Evolutionary conservation across 2,329 filamentous ascomycete species (phyloP).

Genomic region (Plectosphaerella sp.): DNA sequence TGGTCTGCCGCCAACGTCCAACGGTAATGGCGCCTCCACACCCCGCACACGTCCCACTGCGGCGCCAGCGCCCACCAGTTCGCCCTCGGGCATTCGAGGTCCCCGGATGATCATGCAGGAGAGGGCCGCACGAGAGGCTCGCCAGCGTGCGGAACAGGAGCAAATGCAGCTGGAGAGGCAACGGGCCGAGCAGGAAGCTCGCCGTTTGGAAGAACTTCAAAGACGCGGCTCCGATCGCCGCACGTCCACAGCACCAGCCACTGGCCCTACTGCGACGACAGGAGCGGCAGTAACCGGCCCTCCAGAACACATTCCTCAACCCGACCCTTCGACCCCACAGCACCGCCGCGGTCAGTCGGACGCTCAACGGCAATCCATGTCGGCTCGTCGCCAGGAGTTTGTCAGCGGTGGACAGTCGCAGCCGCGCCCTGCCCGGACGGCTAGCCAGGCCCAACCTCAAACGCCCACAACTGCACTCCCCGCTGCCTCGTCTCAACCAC

Average conservation of each 20-base stretch:
- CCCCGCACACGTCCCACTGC: conserved; percentile 40
- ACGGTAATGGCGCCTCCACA: conserved; percentile 42
- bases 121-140: conserved; percentile 70
- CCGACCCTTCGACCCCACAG: conserved; percentile 10
- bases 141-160: conserved; percentile 63
- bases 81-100: conserved; percentile 67
- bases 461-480: conserved; percentile 8
- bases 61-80: conserved; percentile 47
- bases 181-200: conserved; percentile 53
- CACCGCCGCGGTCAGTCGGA: conserved; percentile 8
- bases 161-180: conserved; percentile 53
- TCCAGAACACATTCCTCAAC: conserved; percentile 8
- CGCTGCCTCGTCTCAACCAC: conserved; percentile 6
- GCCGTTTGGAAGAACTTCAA: conserved; percentile 50
- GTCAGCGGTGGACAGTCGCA: conserved; percentile 10
- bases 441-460: conserved; percentile 17
- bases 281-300: conserved; percentile 7
- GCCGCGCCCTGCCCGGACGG: conserved; percentile 13
- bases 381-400: conserved; percentile 13
- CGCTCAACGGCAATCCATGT: conserved; percentile 6
- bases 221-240: conserved; percentile 57
- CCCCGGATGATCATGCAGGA: conserved; percentile 91
- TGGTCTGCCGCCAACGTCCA: conserved; percentile 44
- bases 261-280: conserved; percentile 33
- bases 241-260: conserved; percentile 42